Conservation (phyloP, 495 filamentous ascomycete species). For the Lichina pygmaea region DNA sequence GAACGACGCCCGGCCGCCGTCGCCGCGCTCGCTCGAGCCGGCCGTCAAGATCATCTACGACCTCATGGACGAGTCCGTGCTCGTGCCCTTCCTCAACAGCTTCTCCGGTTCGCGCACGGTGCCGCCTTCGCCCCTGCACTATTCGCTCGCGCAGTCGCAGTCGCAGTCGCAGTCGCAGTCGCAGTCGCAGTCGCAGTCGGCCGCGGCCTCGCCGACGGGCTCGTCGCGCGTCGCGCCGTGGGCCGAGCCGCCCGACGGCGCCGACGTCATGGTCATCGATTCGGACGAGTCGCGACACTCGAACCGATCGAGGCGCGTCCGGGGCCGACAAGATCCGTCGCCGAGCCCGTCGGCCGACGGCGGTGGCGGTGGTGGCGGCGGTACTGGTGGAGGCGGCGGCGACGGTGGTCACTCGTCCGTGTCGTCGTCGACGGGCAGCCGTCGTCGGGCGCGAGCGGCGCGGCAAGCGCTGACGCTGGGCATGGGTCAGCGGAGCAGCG, state of each 20-base stretch:
- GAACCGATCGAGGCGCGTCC: neutral
- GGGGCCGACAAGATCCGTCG: neutral
- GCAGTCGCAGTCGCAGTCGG: constrained; percentile 12
- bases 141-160: constrained; percentile 6
- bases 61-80: constrained; percentile 87
- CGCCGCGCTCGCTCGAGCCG: constrained; percentile 53
- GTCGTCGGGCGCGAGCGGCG: neutral
- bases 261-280: constrained; percentile 9
- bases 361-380: neutral
- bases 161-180: constrained; percentile 6
- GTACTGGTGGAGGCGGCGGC: too few relatives aligned
- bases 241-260: neutral
- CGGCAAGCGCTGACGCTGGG: neutral
- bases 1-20: constrained; percentile 30
- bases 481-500: constrained; percentile 6
- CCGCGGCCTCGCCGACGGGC: constrained; percentile 5
- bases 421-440: neutral
- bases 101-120: constrained; percentile 9
- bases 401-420: neutral
- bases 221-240: neutral
- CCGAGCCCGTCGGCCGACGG: neutral
- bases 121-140: constrained; percentile 7
- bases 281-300: neutral
- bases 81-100: constrained; percentile 52
- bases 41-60: constrained; percentile 84